phyloP scores from a whole-genome alignment of 169 alveolate species.

The Eimeria tenella region DNA sequence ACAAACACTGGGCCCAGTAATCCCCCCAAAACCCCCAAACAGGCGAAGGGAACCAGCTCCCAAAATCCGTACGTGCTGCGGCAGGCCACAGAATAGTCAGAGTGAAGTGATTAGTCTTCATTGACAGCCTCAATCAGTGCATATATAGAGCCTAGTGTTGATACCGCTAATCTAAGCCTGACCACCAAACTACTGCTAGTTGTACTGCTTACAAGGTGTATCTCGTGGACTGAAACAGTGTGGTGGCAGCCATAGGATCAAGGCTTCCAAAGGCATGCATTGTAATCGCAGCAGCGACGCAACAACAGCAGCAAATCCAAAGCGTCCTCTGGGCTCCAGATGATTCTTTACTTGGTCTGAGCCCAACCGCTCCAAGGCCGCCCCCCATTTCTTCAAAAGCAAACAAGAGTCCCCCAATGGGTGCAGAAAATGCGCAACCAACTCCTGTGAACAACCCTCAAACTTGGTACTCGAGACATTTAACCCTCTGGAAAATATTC shows the following conservation, averaged over 20 bases:
- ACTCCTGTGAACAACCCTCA: slow-evolving; percentile 63
- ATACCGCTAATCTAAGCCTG: background rate
- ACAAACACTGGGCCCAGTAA: slow-evolving; percentile 79
- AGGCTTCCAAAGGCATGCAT: slow-evolving; percentile 64
- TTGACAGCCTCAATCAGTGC: background rate
- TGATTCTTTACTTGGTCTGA: background rate
- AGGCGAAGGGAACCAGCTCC: slow-evolving; percentile 73
- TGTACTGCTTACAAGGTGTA: slow-evolving; percentile 21
- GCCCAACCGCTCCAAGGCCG: slow-evolving; percentile 75
- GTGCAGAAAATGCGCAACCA: slow-evolving; percentile 87
- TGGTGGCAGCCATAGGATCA: slow-evolving; percentile 48
- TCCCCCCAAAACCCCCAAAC: slow-evolving; percentile 80
- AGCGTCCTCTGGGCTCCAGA: slow-evolving; percentile 55
- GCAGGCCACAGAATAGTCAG: background rate
- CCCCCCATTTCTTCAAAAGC: slow-evolving; percentile 84
- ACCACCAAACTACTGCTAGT: background rate
- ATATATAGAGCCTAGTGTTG: background rate
- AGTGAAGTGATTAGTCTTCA: too few species aligned
- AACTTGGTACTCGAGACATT: background rate
- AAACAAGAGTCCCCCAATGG: slow-evolving; percentile 88
- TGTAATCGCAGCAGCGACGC: slow-evolving; percentile 78
- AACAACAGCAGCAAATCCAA: slow-evolving; percentile 84
- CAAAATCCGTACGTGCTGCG: slow-evolving; percentile 65
- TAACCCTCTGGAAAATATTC: background rate
- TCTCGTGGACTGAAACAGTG: slow-evolving; percentile 34